These are phyloP conservation scores for Leishmania arabica DNA, from an alignment of 208 protist genomes.

Conservation along the genomic window DNA sequence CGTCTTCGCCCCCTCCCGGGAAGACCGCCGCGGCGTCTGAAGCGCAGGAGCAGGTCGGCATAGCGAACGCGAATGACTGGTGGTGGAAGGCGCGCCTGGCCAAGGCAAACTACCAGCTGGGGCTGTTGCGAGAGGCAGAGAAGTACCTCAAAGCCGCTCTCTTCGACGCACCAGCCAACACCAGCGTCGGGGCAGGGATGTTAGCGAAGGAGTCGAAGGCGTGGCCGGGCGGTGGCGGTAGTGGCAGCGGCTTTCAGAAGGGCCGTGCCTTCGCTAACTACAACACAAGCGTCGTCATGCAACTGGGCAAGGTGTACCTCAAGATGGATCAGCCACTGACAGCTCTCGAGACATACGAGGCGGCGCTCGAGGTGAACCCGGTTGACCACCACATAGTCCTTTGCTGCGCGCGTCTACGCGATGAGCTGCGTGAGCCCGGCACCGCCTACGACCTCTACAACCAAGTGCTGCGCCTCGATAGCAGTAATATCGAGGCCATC, in stretches of 20 bases:
- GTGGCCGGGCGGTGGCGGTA: neutral
- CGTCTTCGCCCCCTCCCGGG: neutral
- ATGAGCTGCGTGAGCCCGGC: slow-evolving; percentile 87
- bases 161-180: slow-evolving; percentile 32
- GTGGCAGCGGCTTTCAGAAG: slow-evolving; percentile 4
- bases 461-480: slow-evolving; percentile 85
- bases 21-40: neutral
- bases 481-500: slow-evolving; percentile 94
- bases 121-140: slow-evolving; percentile 95
- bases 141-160: slow-evolving; percentile 87
- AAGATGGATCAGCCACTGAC: slow-evolving; percentile 94
- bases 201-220: neutral
- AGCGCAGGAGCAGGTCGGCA: slow-evolving; percentile 43
- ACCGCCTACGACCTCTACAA: slow-evolving; percentile 83
- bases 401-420: slow-evolving; percentile 88
- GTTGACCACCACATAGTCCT: slow-evolving; percentile 90
- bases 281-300: slow-evolving; percentile 87
- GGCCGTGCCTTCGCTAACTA: slow-evolving; percentile 52
- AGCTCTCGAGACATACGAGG: slow-evolving; percentile 90
- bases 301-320: slow-evolving; percentile 93
- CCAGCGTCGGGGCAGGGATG: neutral
- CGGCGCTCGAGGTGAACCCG: slow-evolving; percentile 77
- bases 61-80: slow-evolving; percentile 86
- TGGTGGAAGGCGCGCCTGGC: slow-evolving; percentile 96
- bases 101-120: slow-evolving; percentile 95